phyloP scores from a whole-genome alignment of 2,329 filamentous ascomycete species.

The Rhynchosporium secalis region DNA sequence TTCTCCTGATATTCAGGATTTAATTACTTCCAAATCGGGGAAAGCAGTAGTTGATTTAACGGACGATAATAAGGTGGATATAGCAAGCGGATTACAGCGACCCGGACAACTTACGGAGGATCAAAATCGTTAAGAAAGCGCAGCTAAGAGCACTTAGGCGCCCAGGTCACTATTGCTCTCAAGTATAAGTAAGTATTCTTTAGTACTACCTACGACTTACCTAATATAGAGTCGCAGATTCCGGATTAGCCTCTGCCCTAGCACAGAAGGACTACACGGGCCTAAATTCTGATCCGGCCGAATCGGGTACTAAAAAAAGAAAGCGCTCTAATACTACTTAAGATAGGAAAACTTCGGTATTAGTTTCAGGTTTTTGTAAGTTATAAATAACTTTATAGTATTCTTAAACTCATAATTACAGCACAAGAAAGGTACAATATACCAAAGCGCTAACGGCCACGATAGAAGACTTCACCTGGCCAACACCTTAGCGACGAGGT shows the following conservation, averaged over 20 bases:
- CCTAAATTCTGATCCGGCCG: neutral
- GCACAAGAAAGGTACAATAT: neutral
- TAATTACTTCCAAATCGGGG: neutral
- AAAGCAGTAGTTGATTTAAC: constrained; percentile 13
- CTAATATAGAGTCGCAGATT: constrained; percentile 7
- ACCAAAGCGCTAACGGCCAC: neutral
- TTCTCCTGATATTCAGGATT: neutral
- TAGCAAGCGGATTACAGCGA: constrained; percentile 4
- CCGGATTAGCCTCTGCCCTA: neutral
- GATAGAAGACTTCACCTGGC: neutral
- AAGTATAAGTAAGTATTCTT: neutral
- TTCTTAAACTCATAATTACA: neutral
- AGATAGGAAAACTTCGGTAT: neutral
- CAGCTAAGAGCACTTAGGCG: neutral
- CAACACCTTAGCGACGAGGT: neutral
- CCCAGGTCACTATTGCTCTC: neutral
- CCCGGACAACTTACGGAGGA: neutral
- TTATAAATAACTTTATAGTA: neutral
- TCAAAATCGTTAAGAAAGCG: neutral
- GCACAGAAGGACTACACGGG: neutral
- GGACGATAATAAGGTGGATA: constrained; percentile 1
- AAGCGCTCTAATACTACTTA: constrained; percentile 1
- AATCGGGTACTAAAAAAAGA: neutral
- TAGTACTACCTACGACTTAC: neutral
- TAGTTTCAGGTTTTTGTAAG: neutral